Evolutionary conservation across 495 filamentous ascomycete genomes (phyloP), one percentile per base, ranked within the genome.

Genomic region (Immersiella caudata): DNA sequence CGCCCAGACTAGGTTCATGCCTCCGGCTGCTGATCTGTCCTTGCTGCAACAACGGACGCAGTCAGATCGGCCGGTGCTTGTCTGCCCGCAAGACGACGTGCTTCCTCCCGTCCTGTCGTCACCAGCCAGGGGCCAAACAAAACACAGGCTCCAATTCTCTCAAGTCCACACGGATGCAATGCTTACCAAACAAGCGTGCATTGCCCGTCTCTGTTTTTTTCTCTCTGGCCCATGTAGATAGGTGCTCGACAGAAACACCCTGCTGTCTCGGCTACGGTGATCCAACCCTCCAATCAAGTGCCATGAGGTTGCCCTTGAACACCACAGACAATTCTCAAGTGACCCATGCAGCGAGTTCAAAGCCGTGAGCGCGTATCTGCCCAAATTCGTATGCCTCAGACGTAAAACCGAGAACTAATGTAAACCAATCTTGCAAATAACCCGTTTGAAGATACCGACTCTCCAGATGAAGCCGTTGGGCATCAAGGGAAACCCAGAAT

Each of bases 81-180:
- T 59, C 29, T 16, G 57, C 24, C 25, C 57, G 16, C 27, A 25
- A 26, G 40, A 60, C 25, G 14, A 20, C 57, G 20, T 60, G 57
- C 57, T 40, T 60, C 9, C 57, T 27, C 14, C 14, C 24, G 9
- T 24, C 52, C 9, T 22, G 20, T 55, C 21, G 25, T 26, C 52
- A 60, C 57, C 4, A 12, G 12, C 29, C n/a, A 33, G 20, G 57
- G 29, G 57, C 57, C 57, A 60, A 60, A 60, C 57, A 60, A 60
- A 40, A 36, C 57, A 35, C 25, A n/a, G 56, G 14, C 21, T 59
- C 56, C 56, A 14, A 52, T 26, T 18, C 56, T n/a, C 22, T 26
- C 26, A 25, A 26, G 20, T 22, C 49, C 49, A 3, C 49, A 52
- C 49, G 16, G 49, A 52, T 52, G 49, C 18, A 18, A 52, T 22